Evolutionary conservation across 2,329 filamentous ascomycete genomes (phyloP).

Genomic region (Purpureocillium takamizusanense): DNA sequence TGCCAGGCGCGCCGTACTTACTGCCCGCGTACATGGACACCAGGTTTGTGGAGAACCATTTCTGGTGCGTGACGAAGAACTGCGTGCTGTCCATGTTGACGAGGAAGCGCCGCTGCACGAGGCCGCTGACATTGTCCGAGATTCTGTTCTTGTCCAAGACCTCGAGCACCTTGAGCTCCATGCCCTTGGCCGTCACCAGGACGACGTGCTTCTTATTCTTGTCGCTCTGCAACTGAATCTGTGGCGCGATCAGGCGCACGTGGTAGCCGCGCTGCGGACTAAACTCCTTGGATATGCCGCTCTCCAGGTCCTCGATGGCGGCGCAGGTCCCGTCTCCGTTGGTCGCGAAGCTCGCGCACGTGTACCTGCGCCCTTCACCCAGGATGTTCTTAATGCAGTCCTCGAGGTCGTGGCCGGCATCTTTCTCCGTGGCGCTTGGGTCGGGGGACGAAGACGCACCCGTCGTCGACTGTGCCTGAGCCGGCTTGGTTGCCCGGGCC

Average conservation of each 20-base stretch:
- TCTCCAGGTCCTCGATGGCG: conserved; percentile 53
- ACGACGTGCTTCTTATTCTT: conserved; percentile 97
- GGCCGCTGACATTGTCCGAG: conserved; percentile 84
- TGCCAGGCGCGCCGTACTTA: conserved; percentile 75
- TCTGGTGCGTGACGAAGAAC: conserved; percentile 94
- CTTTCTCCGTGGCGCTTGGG: conserved; percentile 39
- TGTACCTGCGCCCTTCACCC: conserved; percentile 74
- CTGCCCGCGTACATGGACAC: conserved; percentile 92
- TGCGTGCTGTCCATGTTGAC: conserved; percentile 96
- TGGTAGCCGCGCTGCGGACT: conserved; percentile 90
- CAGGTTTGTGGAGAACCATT: conserved; percentile 75
- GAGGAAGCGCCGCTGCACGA: conserved; percentile 89
- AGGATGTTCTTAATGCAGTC: conserved; percentile 81
- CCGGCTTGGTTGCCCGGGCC: conserved; percentile 38
- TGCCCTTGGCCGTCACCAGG: conserved; percentile 90
- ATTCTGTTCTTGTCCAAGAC: conserved; percentile 96
- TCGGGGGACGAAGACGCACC: conserved; percentile 25
- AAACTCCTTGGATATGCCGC: conserved; percentile 80
- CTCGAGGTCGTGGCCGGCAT: conserved; percentile 59
- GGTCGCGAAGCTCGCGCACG: conserved; percentile 29
- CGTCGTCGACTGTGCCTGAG: conserved; percentile 17
- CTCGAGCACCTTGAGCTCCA: conserved; percentile 95
- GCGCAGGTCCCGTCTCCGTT: conserved; percentile 24
- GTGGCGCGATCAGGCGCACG: conserved; percentile 86
- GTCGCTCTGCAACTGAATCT: conserved; percentile 96